phyloP scores from a whole-genome alignment of 192 early-diverging fungal species.

The Entomortierella lignicola region DNA sequence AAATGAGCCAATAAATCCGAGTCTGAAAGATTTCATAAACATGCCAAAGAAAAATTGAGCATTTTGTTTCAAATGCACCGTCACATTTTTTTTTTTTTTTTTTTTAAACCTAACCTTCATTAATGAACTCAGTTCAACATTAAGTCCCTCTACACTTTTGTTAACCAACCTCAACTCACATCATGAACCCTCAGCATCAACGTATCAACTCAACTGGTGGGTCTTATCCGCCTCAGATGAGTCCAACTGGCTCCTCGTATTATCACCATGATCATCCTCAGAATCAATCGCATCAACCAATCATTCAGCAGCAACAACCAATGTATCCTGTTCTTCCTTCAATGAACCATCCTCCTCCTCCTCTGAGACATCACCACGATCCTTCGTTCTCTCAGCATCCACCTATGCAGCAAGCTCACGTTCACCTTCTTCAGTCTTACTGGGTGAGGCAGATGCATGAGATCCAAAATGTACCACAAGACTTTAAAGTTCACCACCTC shows the following conservation, averaged over 20 bases:
- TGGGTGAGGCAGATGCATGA: constrained; percentile 77
- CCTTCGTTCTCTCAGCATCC: constrained; percentile 44
- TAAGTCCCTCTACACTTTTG: too few relatives aligned
- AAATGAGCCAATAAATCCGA: background rate
- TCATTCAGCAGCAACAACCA: constrained; percentile 14
- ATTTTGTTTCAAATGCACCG: too few relatives aligned
- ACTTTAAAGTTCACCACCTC: constrained; percentile 91
- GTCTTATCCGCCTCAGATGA: background rate
- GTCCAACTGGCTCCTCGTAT: background rate
- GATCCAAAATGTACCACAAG: constrained; percentile 75
- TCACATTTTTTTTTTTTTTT: background rate
- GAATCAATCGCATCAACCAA: constrained; percentile 3
- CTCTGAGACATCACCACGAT: constrained; percentile 45
- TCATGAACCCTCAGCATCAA: constrained; percentile 31
- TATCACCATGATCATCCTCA: constrained; percentile 9
- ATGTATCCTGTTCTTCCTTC: constrained; percentile 44
- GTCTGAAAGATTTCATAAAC: background rate
- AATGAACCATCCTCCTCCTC: constrained; percentile 49
- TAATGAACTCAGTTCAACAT: too few relatives aligned
- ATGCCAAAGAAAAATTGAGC: too few relatives aligned
- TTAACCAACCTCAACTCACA: too few relatives aligned
- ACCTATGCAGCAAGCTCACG: constrained; percentile 51
- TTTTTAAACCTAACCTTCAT: too few relatives aligned
- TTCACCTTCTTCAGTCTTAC: constrained; percentile 63
- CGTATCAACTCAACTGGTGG: constrained; percentile 1